Percentiles rank a stretch among this genome's conserved stretches.
These are phyloP conservation scores for Syzygium aromaticum DNA, from an alignment of 345 rosid genomes.

Conservation along the genomic window DNA sequence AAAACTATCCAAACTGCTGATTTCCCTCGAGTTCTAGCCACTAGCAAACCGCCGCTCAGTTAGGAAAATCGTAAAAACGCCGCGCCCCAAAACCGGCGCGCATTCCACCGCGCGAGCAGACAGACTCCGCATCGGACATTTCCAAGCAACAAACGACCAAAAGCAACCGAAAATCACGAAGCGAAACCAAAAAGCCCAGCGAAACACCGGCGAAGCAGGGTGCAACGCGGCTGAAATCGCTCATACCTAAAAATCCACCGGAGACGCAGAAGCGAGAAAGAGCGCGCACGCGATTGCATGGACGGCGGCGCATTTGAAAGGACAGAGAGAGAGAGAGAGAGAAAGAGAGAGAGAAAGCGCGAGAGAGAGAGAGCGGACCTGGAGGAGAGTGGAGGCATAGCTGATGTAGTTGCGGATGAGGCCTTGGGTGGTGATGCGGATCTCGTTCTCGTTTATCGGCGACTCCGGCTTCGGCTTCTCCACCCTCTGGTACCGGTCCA, in stretches of 20 bases:
- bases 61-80: neutral
- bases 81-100: neutral
- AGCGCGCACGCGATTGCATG: neutral
- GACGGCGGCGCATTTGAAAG: neutral
- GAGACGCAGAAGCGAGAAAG: neutral
- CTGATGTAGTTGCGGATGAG: slow-evolving; percentile 79
- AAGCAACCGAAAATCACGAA: neutral
- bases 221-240: neutral
- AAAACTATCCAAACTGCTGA: neutral
- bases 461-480: slow-evolving; percentile 70
- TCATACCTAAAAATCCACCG: neutral
- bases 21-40: neutral
- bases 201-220: neutral
- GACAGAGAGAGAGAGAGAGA: neutral
- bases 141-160: neutral
- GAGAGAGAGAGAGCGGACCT: slow-evolving; percentile 27
- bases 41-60: neutral
- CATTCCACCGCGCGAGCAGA: neutral
- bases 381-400: slow-evolving; percentile 78
- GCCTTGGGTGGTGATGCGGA: slow-evolving; percentile 86
- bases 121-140: neutral
- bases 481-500: slow-evolving; percentile 89
- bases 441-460: slow-evolving; percentile 90
- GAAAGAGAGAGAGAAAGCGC: neutral
- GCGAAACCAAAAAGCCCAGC: neutral